A percentile compares a stretch with the other conserved stretches of the same genome.
Conservation (phyloP, 805 yeast genomes). For the Barnettozyma vustinii region DNA sequence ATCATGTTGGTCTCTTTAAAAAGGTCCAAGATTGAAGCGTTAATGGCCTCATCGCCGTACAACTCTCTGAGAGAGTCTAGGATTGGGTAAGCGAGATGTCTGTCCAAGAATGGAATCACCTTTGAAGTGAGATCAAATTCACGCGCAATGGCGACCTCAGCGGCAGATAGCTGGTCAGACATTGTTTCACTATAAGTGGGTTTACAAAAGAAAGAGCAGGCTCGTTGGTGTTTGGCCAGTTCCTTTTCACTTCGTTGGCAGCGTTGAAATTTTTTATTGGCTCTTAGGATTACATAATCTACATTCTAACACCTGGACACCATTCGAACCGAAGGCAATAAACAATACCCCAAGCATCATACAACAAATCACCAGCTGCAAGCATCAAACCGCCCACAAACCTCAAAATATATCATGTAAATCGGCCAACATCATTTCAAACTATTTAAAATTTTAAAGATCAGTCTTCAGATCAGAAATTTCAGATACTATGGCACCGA, state of each 20-base stretch:
- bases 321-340: no score
- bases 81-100: constrained; percentile 52
- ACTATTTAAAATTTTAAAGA: no score
- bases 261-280: not conserved
- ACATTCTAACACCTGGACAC: not conserved
- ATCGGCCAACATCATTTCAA: no score
- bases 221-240: not conserved
- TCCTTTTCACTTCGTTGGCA: not conserved
- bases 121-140: constrained; percentile 50
- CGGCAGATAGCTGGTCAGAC: constrained; percentile 22
- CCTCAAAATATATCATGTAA: no score
- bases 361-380: no score
- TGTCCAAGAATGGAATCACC: constrained; percentile 54
- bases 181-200: constrained; percentile 6
- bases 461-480: no score
- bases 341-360: no score
- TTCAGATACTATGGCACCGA: no score
- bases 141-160: constrained; percentile 38
- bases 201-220: not conserved
- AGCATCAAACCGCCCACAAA: no score
- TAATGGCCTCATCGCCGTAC: constrained; percentile 40
- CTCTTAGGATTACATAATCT: not conserved
- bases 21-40: constrained; percentile 44
- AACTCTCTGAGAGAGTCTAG: constrained; percentile 42
- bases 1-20: constrained; percentile 55